These are phyloP conservation scores for Hypoxylon crocopeplum DNA, from an alignment of 495 filamentous ascomycete species.

Conservation along the genomic window DNA sequence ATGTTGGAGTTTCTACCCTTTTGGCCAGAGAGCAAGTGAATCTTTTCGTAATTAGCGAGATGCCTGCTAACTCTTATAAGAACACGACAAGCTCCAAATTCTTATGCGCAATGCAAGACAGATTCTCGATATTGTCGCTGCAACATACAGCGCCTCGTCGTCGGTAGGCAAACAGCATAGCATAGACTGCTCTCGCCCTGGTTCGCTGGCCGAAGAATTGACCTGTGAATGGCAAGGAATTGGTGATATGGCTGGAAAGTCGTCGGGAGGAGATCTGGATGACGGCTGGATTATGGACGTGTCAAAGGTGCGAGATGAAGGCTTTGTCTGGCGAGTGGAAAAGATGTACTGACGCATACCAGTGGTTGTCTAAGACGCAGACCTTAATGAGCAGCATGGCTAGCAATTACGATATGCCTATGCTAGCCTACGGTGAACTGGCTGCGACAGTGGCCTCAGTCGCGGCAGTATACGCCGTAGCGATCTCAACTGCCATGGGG, in stretches of 20 bases:
- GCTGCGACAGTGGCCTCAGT: slow-evolving; percentile 28
- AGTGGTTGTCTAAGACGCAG: slow-evolving; percentile 76
- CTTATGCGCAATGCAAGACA: slow-evolving; percentile 79
- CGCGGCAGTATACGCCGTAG: slow-evolving; percentile 34
- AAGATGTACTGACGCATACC: slow-evolving; percentile 23
- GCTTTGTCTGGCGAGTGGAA: neutral
- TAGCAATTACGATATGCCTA: slow-evolving; percentile 81
- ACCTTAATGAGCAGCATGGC: slow-evolving; percentile 81
- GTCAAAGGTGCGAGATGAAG: slow-evolving; percentile 38
- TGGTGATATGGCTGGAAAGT: slow-evolving; percentile 29
- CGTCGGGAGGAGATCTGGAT: slow-evolving; percentile 8
- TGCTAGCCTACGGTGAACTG: slow-evolving; percentile 44
- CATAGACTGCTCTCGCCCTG: slow-evolving; percentile 51
- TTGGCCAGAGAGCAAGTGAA: slow-evolving; percentile 68
- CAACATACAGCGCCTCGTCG: slow-evolving; percentile 66
- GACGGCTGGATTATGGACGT: slow-evolving; percentile 36
- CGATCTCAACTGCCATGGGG: slow-evolving; percentile 16
- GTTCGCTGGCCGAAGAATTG: slow-evolving; percentile 62
- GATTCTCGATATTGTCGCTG: slow-evolving; percentile 73
- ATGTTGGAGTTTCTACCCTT: slow-evolving; percentile 79
- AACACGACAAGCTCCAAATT: slow-evolving; percentile 66
- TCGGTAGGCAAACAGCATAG: slow-evolving; percentile 51
- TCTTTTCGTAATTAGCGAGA: neutral
- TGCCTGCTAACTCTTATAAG: slow-evolving; percentile 41
- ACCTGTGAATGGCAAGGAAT: slow-evolving; percentile 69